phyloP scores from a whole-genome alignment of 2,329 filamentous ascomycete genomes.

The Hypoxylon sp. region DNA sequence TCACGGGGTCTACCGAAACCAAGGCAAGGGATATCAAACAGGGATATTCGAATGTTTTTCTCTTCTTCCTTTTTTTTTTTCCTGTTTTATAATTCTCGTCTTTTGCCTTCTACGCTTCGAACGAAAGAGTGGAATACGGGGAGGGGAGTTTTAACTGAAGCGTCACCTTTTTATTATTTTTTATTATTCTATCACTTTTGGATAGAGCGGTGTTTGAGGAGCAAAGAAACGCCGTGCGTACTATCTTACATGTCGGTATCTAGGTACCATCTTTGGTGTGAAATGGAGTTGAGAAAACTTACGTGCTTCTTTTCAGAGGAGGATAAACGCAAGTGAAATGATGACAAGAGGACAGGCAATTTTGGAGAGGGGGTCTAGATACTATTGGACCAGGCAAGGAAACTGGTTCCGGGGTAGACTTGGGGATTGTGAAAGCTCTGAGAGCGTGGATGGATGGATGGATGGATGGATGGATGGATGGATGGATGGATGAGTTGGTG shows the following conservation, averaged over 20 bases:
- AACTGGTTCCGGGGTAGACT: conserved; percentile 6
- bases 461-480: too few species aligned
- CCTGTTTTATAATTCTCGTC: too few species aligned
- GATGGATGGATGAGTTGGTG: too few species aligned
- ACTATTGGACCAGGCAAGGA: conserved; percentile 1
- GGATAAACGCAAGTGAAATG: conserved; percentile 35
- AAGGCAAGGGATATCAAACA: conserved; percentile 19
- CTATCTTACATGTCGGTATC: conserved; percentile 17
- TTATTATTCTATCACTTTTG: conserved; percentile 8
- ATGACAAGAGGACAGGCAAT: conserved; percentile 12
- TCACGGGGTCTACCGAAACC: too few species aligned
- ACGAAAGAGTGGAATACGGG: too few species aligned
- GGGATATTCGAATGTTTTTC: conserved; percentile 5
- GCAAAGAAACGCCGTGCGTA: conserved; percentile 25
- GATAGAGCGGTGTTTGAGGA: conserved; percentile 20
- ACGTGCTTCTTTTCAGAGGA: conserved; percentile 23
- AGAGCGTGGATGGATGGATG: too few species aligned
- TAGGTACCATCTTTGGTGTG: background rate
- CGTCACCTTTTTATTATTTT: too few species aligned
- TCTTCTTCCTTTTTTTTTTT: conserved; percentile 5
- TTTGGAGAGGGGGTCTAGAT: conserved; percentile 11
- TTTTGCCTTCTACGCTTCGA: too few species aligned
- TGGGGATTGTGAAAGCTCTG: conserved; percentile 9
- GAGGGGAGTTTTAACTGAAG: conserved; percentile 14
- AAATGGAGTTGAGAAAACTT: conserved; percentile 5